phyloP scores from a whole-genome alignment of 257 asterid genomes.

The Osmanthus fragrans region DNA sequence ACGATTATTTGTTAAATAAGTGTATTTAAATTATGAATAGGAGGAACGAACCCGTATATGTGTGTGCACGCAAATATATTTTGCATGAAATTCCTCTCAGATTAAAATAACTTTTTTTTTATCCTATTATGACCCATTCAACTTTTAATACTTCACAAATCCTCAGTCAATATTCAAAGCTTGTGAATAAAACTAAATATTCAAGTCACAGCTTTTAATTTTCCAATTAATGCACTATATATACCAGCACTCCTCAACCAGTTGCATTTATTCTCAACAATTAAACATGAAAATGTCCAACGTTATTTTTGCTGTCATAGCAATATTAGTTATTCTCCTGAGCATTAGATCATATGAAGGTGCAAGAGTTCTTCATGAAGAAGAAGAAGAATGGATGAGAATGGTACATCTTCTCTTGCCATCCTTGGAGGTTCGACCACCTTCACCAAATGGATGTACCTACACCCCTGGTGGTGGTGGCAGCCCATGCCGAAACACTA shows the following conservation, averaged over 20 bases:
- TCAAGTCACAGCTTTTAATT: constrained; percentile 18
- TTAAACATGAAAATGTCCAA: constrained; percentile 3
- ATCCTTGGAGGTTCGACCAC: too few relatives aligned
- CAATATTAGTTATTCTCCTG: constrained; percentile 7
- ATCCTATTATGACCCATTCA: constrained; percentile 28
- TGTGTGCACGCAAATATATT: too few relatives aligned
- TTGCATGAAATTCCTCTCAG: background rate
- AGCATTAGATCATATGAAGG: constrained; percentile 1
- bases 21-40: too few relatives aligned
- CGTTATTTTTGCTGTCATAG: background rate
- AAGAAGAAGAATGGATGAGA: background rate
- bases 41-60: too few relatives aligned
- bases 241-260: background rate
- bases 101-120: background rate
- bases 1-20: too few relatives aligned
- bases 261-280: background rate
- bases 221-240: constrained; percentile 20
- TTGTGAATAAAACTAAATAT: constrained; percentile 7
- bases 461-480: too few relatives aligned
- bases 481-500: too few relatives aligned
- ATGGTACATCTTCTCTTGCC: too few relatives aligned
- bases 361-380: background rate
- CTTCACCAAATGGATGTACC: too few relatives aligned
- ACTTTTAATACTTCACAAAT: background rate
- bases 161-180: constrained; percentile 36